Percentiles rank a stretch among this genome's conserved stretches.
Evolutionary conservation across 1,139 yeast genomes (phyloP).

Genomic region (Sporopachydermia cereana): DNA sequence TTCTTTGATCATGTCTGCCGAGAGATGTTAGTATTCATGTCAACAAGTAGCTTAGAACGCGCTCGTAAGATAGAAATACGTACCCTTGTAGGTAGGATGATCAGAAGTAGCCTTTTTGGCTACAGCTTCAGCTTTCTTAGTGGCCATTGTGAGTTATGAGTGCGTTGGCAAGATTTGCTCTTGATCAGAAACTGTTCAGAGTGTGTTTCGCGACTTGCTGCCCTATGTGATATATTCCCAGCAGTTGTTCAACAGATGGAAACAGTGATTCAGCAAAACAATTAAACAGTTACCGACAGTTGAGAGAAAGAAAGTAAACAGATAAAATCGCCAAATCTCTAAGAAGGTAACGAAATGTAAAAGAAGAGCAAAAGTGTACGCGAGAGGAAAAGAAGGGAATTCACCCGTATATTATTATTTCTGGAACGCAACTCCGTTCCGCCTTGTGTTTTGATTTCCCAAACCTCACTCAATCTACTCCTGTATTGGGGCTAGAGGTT

Average conservation of each 20-base stretch:
- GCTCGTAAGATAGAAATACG: conserved; percentile 9
- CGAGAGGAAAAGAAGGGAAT: conserved; percentile 7
- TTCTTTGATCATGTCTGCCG: conserved; percentile 59
- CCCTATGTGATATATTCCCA: too few relatives aligned
- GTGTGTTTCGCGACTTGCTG: too few relatives aligned
- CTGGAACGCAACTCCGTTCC: background rate
- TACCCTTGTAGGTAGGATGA: conserved; percentile 33
- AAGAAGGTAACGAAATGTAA: conserved; percentile 7
- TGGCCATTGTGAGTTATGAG: too few relatives aligned
- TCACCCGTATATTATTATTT: conserved; percentile 5
- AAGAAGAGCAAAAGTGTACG: conserved; percentile 7
- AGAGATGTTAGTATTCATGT: too few relatives aligned
- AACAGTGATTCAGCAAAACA: too few relatives aligned
- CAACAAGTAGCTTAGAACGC: too few relatives aligned
- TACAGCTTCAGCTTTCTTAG: conserved; percentile 13
- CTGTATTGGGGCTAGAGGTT: background rate
- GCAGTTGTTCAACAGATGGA: background rate
- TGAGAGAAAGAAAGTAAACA: conserved; percentile 7
- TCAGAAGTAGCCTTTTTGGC: conserved; percentile 19
- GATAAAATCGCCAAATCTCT: conserved; percentile 7
- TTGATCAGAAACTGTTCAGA: too few relatives aligned
- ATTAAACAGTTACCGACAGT: conserved; percentile 4
- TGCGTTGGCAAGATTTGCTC: too few relatives aligned
- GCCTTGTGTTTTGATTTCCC: background rate
- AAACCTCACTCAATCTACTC: background rate